A percentile compares a stretch with the other conserved stretches of the same genome.
phyloP scores from a whole-genome alignment of 139 green algal genomes.

The Pedinophyceae sp. region DNA sequence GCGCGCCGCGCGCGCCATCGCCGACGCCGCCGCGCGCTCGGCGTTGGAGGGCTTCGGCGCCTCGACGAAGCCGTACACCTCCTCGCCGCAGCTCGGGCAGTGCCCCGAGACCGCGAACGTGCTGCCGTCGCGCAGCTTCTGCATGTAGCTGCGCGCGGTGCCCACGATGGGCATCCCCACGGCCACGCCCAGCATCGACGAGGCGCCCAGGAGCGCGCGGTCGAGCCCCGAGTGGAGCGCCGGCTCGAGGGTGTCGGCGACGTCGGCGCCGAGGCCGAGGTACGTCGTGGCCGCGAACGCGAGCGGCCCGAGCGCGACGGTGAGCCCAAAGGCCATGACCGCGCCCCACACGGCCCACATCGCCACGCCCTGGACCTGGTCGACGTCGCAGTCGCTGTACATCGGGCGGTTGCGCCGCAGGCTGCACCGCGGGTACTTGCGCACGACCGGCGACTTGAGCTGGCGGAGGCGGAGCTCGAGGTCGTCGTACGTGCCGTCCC shows the following conservation, averaged over 20 bases:
- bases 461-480: constrained; percentile 1
- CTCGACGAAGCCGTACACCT: constrained; percentile 5
- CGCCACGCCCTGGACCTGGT: not conserved
- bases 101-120: not conserved
- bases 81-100: constrained; percentile 4
- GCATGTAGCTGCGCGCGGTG: not conserved
- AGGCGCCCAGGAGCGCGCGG: not conserved
- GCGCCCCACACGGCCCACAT: not conserved
- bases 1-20: too few relatives aligned
- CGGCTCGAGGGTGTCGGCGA: not conserved
- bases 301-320: not conserved
- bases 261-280: not conserved
- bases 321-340: too few relatives aligned
- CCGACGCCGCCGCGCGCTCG: too few relatives aligned
- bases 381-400: constrained; percentile 2
- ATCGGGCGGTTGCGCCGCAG: not conserved
- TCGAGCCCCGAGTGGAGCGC: too few relatives aligned
- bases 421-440: constrained; percentile 1
- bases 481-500: constrained; percentile 1
- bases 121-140: not conserved
- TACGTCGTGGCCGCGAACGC: not conserved
- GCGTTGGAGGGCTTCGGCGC: too few relatives aligned
- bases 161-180: not conserved
- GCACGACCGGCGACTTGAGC: not conserved
- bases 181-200: not conserved